Conservation (phyloP, 1,284 basidiomycete genomes). For the Ceratobasidium sp. region DNA sequence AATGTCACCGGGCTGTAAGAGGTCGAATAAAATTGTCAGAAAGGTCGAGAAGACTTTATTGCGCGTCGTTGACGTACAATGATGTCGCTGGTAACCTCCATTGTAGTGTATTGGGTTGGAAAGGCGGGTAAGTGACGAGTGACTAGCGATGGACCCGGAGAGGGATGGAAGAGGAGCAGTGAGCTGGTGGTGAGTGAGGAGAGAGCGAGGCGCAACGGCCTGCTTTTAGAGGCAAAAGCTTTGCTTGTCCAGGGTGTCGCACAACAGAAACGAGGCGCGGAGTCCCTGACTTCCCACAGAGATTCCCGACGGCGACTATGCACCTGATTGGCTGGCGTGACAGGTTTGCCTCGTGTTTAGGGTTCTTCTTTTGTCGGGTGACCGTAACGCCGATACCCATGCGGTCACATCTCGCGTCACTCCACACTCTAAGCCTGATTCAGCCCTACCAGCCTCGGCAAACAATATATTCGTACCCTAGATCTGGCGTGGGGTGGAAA, state of each 20-base stretch:
- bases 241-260: constrained; percentile 43
- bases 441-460: background rate
- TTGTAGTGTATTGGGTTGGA: constrained; percentile 15
- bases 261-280: constrained; percentile 41
- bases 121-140: constrained; percentile 26
- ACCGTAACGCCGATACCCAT: constrained; percentile 26
- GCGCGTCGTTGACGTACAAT: constrained; percentile 25
- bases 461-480: constrained; percentile 12
- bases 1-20: constrained; percentile 73
- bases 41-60: constrained; percentile 33
- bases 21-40: constrained; percentile 5
- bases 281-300: constrained; percentile 31
- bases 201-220: constrained; percentile 41
- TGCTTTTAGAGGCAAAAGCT: constrained; percentile 46
- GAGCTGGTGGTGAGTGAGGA: constrained; percentile 42
- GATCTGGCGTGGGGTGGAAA: constrained; percentile 23
- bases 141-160: constrained; percentile 43
- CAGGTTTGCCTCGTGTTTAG: constrained; percentile 4
- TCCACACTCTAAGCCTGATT: constrained; percentile 19
- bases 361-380: constrained; percentile 1
- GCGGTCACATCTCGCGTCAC: constrained; percentile 41
- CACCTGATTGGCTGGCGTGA: constrained; percentile 12
- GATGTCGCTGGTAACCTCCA: constrained; percentile 34
- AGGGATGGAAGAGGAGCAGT: constrained; percentile 35
- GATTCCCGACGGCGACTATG: constrained; percentile 3